A percentile compares a stretch with the other conserved stretches of the same genome.
These are phyloP conservation scores for Russula foetens DNA, from an alignment of 768 basidiomycete species.

Conservation along the genomic window DNA sequence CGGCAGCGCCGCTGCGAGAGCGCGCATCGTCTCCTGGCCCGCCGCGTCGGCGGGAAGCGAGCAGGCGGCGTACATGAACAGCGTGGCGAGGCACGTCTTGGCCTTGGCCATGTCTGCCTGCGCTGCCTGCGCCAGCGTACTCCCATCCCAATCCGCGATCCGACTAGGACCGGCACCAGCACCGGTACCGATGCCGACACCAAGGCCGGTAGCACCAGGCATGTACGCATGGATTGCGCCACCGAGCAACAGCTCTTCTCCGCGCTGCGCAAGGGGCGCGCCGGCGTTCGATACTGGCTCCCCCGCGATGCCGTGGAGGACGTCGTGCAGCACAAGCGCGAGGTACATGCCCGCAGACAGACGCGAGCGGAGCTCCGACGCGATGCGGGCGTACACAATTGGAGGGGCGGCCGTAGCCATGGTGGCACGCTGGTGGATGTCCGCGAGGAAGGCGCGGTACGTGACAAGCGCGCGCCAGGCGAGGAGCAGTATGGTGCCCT, in stretches of 20 bases:
- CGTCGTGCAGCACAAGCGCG: not conserved
- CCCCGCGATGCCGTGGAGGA: not conserved
- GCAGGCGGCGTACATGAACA: conserved; percentile 13
- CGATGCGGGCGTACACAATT: not conserved
- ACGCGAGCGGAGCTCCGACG: not conserved
- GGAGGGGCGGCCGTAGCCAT: accelerated
- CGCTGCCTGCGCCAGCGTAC: not conserved
- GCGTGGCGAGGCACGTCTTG: conserved; percentile 5
- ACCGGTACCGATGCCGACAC: not conserved
- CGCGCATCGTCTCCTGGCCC: not conserved
- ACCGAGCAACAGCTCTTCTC: not conserved
- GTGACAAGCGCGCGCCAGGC: conserved; percentile 5
- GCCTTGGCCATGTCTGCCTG: not conserved
- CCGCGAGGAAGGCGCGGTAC: conserved; percentile 4
- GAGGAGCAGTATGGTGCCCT: not conserved
- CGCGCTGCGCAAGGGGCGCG: not conserved
- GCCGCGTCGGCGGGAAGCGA: not conserved
- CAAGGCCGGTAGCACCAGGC: not conserved
- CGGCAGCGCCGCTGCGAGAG: not conserved
- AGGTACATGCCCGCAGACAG: not conserved
- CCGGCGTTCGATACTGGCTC: not conserved
- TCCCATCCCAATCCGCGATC: not conserved
- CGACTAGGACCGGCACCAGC: not conserved
- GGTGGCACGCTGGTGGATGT: not conserved
- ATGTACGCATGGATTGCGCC: not conserved